phyloP scores from a whole-genome alignment of 495 filamentous ascomycete species.

The Lasiosphaeriaceae sp. region DNA sequence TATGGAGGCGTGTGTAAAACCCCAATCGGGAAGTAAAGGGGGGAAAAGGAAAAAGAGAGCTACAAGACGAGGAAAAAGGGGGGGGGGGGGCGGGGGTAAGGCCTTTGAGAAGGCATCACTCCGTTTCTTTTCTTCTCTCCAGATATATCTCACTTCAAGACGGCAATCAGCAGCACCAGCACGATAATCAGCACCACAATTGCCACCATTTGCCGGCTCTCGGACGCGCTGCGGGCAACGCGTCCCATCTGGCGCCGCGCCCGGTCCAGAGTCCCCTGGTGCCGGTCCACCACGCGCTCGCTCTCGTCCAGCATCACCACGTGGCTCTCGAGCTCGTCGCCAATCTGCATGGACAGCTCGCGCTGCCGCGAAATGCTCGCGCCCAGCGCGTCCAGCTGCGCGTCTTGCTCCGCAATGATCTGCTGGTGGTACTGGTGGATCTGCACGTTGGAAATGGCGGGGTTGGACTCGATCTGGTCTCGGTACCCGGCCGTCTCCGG shows the following conservation, averaged over 20 bases:
- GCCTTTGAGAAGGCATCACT: too few species aligned
- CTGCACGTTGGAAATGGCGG: slow-evolving; percentile 68
- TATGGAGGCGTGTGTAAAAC: too few species aligned
- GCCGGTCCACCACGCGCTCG: slow-evolving; percentile 76
- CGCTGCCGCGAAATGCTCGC: slow-evolving; percentile 86
- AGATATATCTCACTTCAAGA: slow-evolving; percentile 57
- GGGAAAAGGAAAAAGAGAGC: too few species aligned
- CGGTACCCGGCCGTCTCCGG: slow-evolving; percentile 54
- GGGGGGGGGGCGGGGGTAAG: too few species aligned
- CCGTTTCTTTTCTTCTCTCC: too few species aligned
- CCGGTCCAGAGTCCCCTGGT: slow-evolving; percentile 67
- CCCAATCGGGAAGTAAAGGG: too few species aligned
- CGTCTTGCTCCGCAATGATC: slow-evolving; percentile 81
- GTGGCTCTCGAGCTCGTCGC: slow-evolving; percentile 90
- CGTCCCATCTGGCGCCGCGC: slow-evolving; percentile 67
- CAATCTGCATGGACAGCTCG: slow-evolving; percentile 91
- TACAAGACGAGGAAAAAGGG: too few species aligned
- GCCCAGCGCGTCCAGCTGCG: slow-evolving; percentile 83
- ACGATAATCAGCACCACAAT: slow-evolving; percentile 74
- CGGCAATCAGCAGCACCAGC: slow-evolving; percentile 70
- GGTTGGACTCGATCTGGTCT: slow-evolving; percentile 27
- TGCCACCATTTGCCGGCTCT: slow-evolving; percentile 75
- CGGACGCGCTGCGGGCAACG: slow-evolving; percentile 67
- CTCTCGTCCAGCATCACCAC: slow-evolving; percentile 84
- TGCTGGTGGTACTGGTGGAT: slow-evolving; percentile 79